phyloP scores from a whole-genome alignment of 2,329 filamentous ascomycete species.

The Rutstroemia sp. region DNA sequence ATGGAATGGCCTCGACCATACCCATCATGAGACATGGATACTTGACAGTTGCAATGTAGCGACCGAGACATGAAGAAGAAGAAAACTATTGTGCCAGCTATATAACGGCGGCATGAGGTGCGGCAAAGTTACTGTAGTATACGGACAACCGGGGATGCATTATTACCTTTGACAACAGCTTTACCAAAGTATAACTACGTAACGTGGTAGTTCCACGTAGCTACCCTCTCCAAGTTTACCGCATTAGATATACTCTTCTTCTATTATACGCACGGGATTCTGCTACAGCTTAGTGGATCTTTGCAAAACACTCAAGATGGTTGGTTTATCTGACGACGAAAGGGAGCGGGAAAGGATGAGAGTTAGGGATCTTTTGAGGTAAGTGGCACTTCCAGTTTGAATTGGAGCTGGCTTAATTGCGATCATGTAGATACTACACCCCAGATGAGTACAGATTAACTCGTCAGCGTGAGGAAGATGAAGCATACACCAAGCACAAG shows the following conservation, averaged over 20 bases:
- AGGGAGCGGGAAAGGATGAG: slow-evolving; percentile 2
- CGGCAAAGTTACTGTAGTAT: too few species aligned
- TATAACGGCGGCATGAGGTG: too few species aligned
- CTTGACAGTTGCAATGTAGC: too few species aligned
- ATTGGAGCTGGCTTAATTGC: background rate
- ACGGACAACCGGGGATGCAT: too few species aligned
- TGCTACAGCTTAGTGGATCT: background rate
- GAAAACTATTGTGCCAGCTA: too few species aligned
- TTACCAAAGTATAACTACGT: too few species aligned
- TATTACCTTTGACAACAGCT: too few species aligned
- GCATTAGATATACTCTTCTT: background rate
- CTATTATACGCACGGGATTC: background rate
- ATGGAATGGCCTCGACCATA: too few species aligned
- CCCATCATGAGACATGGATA: too few species aligned
- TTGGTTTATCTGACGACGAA: background rate
- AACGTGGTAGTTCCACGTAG: background rate
- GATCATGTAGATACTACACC: slow-evolving; percentile 7
- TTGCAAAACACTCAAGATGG: background rate
- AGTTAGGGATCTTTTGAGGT: slow-evolving; percentile 8
- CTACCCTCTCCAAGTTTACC: background rate
- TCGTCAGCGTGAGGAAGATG: background rate
- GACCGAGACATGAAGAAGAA: too few species aligned
- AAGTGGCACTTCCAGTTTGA: background rate
- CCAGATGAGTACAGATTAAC: slow-evolving; percentile 1
- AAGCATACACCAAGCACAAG: background rate